These are phyloP conservation scores for Diaporthe destruens DNA, from an alignment of 2,329 filamentous ascomycete genomes.

Conservation along the genomic window DNA sequence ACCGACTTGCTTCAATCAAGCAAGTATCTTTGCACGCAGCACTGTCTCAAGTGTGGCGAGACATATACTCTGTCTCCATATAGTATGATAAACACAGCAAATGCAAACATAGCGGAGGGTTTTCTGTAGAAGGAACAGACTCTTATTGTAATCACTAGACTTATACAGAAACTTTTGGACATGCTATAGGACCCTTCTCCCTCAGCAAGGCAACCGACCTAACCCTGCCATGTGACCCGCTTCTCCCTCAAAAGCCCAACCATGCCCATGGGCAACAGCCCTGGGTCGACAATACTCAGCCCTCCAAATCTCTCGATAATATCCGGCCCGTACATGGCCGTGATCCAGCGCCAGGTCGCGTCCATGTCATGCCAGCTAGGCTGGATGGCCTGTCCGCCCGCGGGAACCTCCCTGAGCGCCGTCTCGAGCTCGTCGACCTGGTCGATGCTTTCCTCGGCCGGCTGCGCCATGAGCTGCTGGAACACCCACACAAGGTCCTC, in stretches of 20 bases:
- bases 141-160: background rate
- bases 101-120: no score
- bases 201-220: background rate
- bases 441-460: conserved; percentile 47
- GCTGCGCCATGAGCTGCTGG: conserved; percentile 51
- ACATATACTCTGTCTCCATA: no score
- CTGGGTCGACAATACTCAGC: conserved; percentile 58
- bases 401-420: conserved; percentile 33
- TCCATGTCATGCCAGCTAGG: conserved; percentile 51
- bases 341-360: conserved; percentile 63
- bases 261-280: conserved; percentile 61
- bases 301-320: conserved; percentile 59
- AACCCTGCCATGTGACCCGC: conserved; percentile 56
- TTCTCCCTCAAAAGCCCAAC: conserved; percentile 58
- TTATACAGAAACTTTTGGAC: background rate
- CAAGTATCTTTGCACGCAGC: no score
- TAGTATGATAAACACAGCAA: no score
- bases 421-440: conserved; percentile 45
- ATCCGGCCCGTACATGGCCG: conserved; percentile 59
- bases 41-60: no score
- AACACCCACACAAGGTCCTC: conserved; percentile 52
- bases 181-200: background rate
- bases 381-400: conserved; percentile 29
- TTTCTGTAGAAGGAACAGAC: background rate
- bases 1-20: no score